Evolutionary conservation across 106 monocot species (phyloP).

Genomic region (Dendrobium catenatum): DNA sequence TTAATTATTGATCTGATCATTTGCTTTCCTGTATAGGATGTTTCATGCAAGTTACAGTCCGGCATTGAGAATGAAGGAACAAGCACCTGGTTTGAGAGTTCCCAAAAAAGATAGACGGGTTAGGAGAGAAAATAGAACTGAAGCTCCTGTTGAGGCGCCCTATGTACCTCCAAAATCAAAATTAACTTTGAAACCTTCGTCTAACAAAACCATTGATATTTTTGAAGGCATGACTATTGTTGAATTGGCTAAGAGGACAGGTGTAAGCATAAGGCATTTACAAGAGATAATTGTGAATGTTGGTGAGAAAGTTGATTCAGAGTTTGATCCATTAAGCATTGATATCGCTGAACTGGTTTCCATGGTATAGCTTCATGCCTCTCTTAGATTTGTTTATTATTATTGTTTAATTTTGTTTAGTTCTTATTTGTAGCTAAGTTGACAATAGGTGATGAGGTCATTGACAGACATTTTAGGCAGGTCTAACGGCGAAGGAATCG

Average conservation of each 20-base stretch:
- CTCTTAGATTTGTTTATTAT: not conserved
- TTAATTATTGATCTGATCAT: not conserved
- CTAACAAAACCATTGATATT: constrained; percentile 77
- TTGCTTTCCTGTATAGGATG: constrained; percentile 33
- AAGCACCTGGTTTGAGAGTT: constrained; percentile 50
- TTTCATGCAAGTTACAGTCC: constrained; percentile 54
- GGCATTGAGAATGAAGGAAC: constrained; percentile 33
- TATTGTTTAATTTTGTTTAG: not conserved
- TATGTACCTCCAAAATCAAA: constrained; percentile 74
- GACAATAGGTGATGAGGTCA: no score
- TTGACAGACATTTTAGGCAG: no score
- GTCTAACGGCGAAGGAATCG: no score
- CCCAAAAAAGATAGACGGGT: constrained; percentile 43
- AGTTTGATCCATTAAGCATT: constrained; percentile 79
- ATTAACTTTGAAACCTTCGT: constrained; percentile 27
- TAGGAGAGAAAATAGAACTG: constrained; percentile 51
- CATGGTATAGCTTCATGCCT: constrained; percentile 45
- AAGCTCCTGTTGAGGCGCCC: constrained; percentile 66
- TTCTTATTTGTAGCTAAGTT: not conserved
- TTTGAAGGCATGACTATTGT: constrained; percentile 95
- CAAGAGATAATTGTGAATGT: constrained; percentile 65
- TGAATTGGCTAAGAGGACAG: constrained; percentile 86
- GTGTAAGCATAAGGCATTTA: constrained; percentile 38
- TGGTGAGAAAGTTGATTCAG: constrained; percentile 77
- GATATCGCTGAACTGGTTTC: constrained; percentile 87